Percentiles rank a stretch among this genome's conserved stretches.
These are phyloP conservation scores for Arxiozyma heterogenica DNA, from an alignment of 1,139 yeast species.

Conservation along the genomic window DNA sequence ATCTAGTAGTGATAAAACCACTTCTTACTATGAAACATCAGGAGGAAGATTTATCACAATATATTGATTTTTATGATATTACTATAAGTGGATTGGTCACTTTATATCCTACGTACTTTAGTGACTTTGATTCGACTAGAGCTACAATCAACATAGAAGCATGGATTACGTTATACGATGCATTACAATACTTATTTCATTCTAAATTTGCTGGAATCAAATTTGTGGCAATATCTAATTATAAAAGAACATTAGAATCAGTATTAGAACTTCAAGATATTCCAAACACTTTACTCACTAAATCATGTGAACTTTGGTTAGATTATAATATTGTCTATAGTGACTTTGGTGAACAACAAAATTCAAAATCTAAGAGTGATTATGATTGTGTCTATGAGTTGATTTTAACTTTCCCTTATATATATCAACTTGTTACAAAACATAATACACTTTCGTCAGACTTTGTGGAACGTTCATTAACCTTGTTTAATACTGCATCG, in stretches of 20 bases:
- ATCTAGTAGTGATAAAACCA: slow-evolving; percentile 41
- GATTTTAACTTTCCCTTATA: slow-evolving; percentile 41
- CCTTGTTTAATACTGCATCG: slow-evolving; percentile 48
- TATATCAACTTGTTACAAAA: slow-evolving; percentile 34
- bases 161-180: slow-evolving; percentile 21
- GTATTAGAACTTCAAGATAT: slow-evolving; percentile 35
- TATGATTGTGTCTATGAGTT: slow-evolving; percentile 50
- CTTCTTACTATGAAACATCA: slow-evolving; percentile 27
- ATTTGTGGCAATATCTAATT: slow-evolving; percentile 40
- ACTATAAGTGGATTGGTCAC: slow-evolving; percentile 31
- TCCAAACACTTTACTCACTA: slow-evolving; percentile 34
- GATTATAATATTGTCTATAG: slow-evolving; percentile 51
- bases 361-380: slow-evolving; percentile 35
- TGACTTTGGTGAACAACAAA: slow-evolving; percentile 33
- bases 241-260: slow-evolving; percentile 46
- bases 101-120: slow-evolving; percentile 26
- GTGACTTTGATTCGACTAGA: slow-evolving; percentile 9
- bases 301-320: slow-evolving; percentile 58
- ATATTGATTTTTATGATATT: slow-evolving; percentile 24
- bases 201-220: slow-evolving; percentile 36
- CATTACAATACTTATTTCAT: slow-evolving; percentile 22
- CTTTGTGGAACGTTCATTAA: slow-evolving; percentile 38
- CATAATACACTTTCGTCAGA: slow-evolving; percentile 23
- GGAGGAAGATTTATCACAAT: slow-evolving; percentile 19
- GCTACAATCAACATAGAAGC: slow-evolving; percentile 10